Evolutionary conservation across 371 early-diverging fungal species (phyloP), one percentile per base, ranked within the genome.

Genomic region (Mortierella sp.): DNA sequence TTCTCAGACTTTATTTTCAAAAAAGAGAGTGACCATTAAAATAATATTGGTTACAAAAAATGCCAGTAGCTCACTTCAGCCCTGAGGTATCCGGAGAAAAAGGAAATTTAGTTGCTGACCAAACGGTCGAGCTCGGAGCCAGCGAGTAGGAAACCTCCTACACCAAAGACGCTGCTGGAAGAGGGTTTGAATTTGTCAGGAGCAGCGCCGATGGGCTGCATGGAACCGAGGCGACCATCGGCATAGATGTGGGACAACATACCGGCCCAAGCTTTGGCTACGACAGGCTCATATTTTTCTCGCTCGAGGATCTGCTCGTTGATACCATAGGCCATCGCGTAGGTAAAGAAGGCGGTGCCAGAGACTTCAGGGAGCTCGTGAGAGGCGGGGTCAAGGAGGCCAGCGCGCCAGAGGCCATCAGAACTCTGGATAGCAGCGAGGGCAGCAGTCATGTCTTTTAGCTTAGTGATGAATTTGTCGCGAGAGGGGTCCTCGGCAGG

Each of bases 221-320:
- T 52, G 52, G 19, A 52, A 21, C 52, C 52, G 25, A 52, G 52
- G 18, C 52, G 52, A 7, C 52, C 52, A 15, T 52, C 52, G n/a
- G 52, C 52, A 21, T 52, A 52, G 52, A 52, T 52, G 52, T 52
- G 52, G 52, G 52, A 19, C 52, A 52, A 52, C 52, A 52, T 52
- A 21, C 52, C 52, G 52, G 52, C 52, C 52, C 52, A 52, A 21
- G 52, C 52, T 52, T 52, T 52, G 52, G 52, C 52, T 52, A 52
- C 52, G 21, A 52, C 52, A 19, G 52, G 52, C 52, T 52, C 52
- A 19, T 52, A 52, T 25, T 19, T 52, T 52, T 52, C 7, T 18
- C 25, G 52, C 19, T 52, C 25, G 7, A 52, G 52, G 25, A 52
- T 52, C 19, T 25, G 52, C 52, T 52, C 7, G 9, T 52, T 52